A percentile compares a stretch with the other conserved stretches of the same genome.
phyloP scores from a whole-genome alignment of 345 rosid genomes.

The Citrus medica region DNA sequence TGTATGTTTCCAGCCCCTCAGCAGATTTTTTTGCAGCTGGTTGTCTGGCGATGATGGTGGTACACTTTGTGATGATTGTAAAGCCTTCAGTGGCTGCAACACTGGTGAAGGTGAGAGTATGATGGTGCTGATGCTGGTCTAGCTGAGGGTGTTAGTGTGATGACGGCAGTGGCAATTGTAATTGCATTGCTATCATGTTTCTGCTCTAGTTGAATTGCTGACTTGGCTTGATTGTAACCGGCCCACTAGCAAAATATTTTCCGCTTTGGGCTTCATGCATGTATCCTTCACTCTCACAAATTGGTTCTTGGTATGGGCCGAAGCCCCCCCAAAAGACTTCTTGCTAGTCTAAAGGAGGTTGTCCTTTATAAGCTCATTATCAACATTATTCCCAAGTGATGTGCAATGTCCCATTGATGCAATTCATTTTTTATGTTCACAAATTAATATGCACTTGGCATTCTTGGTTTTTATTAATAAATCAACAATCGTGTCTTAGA shows the following conservation, averaged over 20 bases:
- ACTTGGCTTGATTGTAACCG: background rate
- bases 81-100: background rate
- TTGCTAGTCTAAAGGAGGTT: too few relatives aligned
- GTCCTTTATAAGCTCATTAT: too few relatives aligned
- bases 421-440: background rate
- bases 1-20: background rate
- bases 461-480: background rate
- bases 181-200: background rate
- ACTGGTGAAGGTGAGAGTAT: background rate
- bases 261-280: too few relatives aligned
- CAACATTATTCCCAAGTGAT: too few relatives aligned
- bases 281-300: too few relatives aligned
- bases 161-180: background rate
- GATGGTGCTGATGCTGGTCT: background rate
- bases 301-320: too few relatives aligned
- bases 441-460: background rate
- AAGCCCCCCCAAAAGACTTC: too few relatives aligned
- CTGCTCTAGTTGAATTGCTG: background rate
- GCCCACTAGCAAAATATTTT: too few relatives aligned
- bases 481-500: background rate
- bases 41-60: background rate
- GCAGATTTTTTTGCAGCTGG: background rate
- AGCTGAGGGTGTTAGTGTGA: background rate
- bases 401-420: too few relatives aligned
- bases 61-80: background rate